These are phyloP conservation scores for Tilletiaria anomala DNA, from an alignment of 1,284 basidiomycete genomes.

Conservation along the genomic window DNA sequence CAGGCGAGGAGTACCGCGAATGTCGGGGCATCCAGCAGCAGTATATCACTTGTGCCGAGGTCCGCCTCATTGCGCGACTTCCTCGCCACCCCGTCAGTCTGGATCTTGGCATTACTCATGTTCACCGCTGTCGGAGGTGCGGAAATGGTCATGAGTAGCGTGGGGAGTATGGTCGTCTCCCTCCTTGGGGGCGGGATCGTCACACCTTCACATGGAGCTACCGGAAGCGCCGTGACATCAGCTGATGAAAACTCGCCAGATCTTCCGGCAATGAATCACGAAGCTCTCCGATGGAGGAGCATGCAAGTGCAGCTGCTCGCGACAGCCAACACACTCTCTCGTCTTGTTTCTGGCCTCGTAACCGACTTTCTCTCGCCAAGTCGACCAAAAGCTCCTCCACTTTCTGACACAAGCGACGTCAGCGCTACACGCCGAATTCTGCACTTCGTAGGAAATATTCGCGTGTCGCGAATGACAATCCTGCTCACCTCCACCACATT, in stretches of 20 bases:
- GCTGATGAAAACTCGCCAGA: not conserved
- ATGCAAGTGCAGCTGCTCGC: constrained; percentile 3
- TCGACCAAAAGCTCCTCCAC: no score
- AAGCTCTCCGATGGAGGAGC: constrained; percentile 1
- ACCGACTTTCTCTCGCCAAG: no score
- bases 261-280: not conserved
- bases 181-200: constrained; percentile 1
- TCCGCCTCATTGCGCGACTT: not conserved
- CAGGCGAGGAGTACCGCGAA: not conserved
- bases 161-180: constrained; percentile 9
- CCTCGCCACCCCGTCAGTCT: constrained; percentile 4
- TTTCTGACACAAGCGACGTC: no score
- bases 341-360: constrained; percentile 7
- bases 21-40: not conserved
- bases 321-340: constrained; percentile 8
- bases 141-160: constrained; percentile 11
- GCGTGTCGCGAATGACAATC: not conserved
- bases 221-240: not conserved
- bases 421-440: no score
- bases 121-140: constrained; percentile 8
- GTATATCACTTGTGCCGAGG: no score
- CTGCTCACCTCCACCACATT: constrained; percentile 5
- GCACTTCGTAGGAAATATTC: no score
- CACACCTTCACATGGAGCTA: not conserved
- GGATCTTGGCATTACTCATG: constrained; percentile 6